Percentiles rank a stretch among this genome's conserved stretches.
phyloP scores from a whole-genome alignment of 2,329 filamentous ascomycete species.

The Zarea fungicola region DNA sequence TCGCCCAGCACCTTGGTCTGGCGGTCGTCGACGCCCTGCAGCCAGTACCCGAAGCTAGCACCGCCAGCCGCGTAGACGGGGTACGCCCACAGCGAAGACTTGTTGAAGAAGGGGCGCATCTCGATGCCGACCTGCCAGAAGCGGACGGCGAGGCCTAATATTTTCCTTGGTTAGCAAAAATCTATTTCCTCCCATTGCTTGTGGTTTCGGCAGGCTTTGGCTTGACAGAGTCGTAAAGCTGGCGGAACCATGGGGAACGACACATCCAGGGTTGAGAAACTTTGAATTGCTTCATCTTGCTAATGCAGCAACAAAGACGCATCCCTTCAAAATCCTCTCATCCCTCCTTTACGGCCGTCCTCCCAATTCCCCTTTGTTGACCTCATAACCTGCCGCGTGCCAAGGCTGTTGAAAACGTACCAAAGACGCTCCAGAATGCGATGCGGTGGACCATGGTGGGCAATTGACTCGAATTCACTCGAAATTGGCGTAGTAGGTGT shows the following conservation, averaged over 20 bases:
- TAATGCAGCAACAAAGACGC: too few species aligned
- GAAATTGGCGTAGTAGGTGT: neutral
- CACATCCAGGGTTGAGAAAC: too few species aligned
- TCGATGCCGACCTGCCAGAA: slow-evolving; percentile 98
- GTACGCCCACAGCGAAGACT: slow-evolving; percentile 81
- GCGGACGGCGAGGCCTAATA: slow-evolving; percentile 79
- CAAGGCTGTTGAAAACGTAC: slow-evolving; percentile 47
- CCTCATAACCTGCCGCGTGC: neutral
- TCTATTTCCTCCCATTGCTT: neutral
- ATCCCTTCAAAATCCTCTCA: too few species aligned
- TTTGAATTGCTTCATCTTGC: too few species aligned
- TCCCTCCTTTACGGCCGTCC: too few species aligned
- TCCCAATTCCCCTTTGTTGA: neutral
- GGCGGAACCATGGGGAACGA: too few species aligned
- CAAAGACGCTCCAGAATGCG: slow-evolving; percentile 86
- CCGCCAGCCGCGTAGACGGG: slow-evolving; percentile 81
- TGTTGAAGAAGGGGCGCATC: slow-evolving; percentile 91
- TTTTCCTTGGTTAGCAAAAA: too few species aligned
- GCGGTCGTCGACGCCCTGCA: slow-evolving; percentile 80
- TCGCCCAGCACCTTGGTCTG: slow-evolving; percentile 73
- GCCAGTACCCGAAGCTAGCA: slow-evolving; percentile 94
- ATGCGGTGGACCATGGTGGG: slow-evolving; percentile 57
- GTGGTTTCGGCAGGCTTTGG: too few species aligned
- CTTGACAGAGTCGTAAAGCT: too few species aligned
- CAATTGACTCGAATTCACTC: slow-evolving; percentile 5